phyloP scores from a whole-genome alignment of 2,329 filamentous ascomycete species.

The Colletotrichum sublineola region DNA sequence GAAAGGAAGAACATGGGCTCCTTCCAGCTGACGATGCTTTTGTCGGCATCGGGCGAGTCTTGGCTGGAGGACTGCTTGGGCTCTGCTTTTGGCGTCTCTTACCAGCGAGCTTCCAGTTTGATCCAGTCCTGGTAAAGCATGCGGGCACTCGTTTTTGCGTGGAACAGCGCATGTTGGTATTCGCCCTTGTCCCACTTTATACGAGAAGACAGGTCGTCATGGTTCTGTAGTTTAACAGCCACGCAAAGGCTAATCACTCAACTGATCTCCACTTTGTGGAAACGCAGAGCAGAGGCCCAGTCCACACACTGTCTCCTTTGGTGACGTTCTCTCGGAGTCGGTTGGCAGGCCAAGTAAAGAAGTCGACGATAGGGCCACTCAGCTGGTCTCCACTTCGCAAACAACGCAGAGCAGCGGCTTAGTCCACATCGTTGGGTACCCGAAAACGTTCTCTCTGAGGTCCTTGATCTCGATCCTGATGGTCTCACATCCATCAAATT shows the following conservation, averaged over 20 bases:
- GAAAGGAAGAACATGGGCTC: background rate
- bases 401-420: slow-evolving; percentile 57
- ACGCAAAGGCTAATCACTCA: slow-evolving; percentile 49
- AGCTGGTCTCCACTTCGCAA: slow-evolving; percentile 60
- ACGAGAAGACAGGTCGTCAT: slow-evolving; percentile 67
- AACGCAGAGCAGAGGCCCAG: slow-evolving; percentile 64
- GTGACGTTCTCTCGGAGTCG: no score
- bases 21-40: slow-evolving; percentile 7
- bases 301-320: slow-evolving; percentile 67
- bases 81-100: slow-evolving; percentile 46
- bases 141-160: slow-evolving; percentile 70
- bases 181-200: slow-evolving; percentile 74
- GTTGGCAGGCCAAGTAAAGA: no score
- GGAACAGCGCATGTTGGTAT: slow-evolving; percentile 68
- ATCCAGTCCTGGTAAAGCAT: slow-evolving; percentile 69
- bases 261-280: slow-evolving; percentile 62
- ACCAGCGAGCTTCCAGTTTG: slow-evolving; percentile 57
- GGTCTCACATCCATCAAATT: no score
- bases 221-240: slow-evolving; percentile 12
- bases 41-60: slow-evolving; percentile 23
- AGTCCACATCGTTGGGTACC: no score
- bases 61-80: slow-evolving; percentile 10
- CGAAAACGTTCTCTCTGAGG: slow-evolving; percentile 58
- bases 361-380: no score
- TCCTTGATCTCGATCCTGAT: slow-evolving; percentile 49